Conservation (phyloP, 768 basidiomycete genomes). For the Suillus subalutaceus region DNA sequence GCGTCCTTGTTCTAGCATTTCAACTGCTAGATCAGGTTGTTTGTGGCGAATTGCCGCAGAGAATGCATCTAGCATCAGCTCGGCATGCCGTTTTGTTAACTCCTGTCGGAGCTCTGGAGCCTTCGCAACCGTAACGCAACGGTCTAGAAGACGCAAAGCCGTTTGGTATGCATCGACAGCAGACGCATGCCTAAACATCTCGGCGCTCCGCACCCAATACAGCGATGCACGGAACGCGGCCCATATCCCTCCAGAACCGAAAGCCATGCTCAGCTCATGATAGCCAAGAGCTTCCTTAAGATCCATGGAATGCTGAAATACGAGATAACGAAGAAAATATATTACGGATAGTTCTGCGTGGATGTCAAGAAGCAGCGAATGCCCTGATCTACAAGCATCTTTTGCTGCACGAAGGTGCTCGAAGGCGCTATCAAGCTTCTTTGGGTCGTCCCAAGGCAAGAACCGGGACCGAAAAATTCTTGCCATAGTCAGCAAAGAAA, state of each 20-base stretch:
- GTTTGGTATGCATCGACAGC: constrained; percentile 20
- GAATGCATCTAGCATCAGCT: constrained; percentile 28
- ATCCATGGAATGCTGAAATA: constrained; percentile 21
- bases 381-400: constrained; percentile 21
- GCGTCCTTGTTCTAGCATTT: constrained; percentile 38
- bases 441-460: constrained; percentile 23
- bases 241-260: constrained; percentile 22
- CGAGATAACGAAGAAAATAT: constrained; percentile 29
- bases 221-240: constrained; percentile 21
- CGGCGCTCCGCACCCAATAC: constrained; percentile 25
- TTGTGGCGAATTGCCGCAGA: constrained; percentile 26
- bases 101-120: constrained; percentile 18
- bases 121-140: constrained; percentile 21
- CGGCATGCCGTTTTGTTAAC: constrained; percentile 17
- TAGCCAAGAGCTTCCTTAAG: constrained; percentile 27
- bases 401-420: constrained; percentile 29
- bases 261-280: constrained; percentile 20
- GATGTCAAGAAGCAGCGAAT: constrained; percentile 26
- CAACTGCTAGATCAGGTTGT: constrained; percentile 30
- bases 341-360: constrained; percentile 24
- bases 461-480: constrained; percentile 26
- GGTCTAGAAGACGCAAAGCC: constrained; percentile 22
- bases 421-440: constrained; percentile 30
- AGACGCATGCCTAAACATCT: constrained; percentile 22
- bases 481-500: constrained; percentile 24